These are phyloP conservation scores for Fusarium sp. DNA, from an alignment of 2,329 filamentous ascomycete species.

Conservation along the genomic window DNA sequence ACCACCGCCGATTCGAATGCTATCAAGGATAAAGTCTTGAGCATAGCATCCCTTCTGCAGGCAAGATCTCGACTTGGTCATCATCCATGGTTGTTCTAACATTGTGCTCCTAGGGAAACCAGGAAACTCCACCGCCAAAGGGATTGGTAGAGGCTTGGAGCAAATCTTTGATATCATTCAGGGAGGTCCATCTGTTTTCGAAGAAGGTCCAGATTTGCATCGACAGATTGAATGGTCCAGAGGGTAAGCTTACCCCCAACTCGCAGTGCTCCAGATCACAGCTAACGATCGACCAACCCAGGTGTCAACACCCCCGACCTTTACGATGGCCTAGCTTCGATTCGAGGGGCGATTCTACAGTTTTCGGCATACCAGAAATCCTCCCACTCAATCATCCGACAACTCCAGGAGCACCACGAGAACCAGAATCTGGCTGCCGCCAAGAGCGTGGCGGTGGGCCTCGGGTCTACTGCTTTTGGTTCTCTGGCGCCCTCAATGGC, in stretches of 20 bases:
- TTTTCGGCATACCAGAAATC: background rate
- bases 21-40: background rate
- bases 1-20: background rate
- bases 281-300: background rate
- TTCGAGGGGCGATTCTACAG: background rate
- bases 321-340: background rate
- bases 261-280: background rate
- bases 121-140: background rate
- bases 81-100: background rate
- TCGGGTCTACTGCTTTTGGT: no score
- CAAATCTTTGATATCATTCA: background rate
- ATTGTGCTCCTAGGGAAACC: background rate
- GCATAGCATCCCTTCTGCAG: background rate
- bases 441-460: no score
- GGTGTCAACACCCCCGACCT: background rate
- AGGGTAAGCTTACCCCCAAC: background rate
- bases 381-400: background rate
- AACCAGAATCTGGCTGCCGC: no score
- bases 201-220: background rate
- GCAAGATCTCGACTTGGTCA: background rate
- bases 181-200: background rate
- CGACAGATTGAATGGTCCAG: background rate
- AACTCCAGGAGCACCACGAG: background rate
- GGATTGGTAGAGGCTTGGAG: background rate
- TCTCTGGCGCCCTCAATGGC: no score